Percentiles rank a stretch among this genome's conserved stretches.
Conservation (phyloP, 2,329 filamentous ascomycete species). For the Ophiocordyceps polyrhachis-furcata region DNA sequence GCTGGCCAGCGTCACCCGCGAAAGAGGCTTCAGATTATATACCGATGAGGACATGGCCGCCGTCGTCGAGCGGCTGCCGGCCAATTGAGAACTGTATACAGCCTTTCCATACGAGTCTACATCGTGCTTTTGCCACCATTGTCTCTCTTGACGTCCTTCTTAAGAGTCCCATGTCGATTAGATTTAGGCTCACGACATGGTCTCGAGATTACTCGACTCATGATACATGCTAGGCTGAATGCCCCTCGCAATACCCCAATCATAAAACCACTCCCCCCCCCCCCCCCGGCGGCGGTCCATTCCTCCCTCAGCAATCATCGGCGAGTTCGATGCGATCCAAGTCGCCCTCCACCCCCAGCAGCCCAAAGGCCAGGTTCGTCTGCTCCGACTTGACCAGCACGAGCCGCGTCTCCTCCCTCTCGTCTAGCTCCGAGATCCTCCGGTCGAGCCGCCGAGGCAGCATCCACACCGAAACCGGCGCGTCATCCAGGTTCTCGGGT, state of each 20-base stretch:
- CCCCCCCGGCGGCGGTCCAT: too few relatives aligned
- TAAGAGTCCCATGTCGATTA: neutral
- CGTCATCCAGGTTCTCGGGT: slow-evolving; percentile 18
- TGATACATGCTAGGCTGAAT: neutral
- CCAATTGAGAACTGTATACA: slow-evolving; percentile 27
- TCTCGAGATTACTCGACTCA: neutral
- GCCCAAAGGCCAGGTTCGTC: slow-evolving; percentile 58
- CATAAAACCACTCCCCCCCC: neutral
- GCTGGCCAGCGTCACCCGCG: slow-evolving; percentile 91
- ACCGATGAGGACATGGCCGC: slow-evolving; percentile 91
- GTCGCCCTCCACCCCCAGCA: slow-evolving; percentile 63
- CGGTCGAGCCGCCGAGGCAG: slow-evolving; percentile 31
- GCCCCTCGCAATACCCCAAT: slow-evolving; percentile 1
- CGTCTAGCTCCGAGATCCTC: slow-evolving; percentile 28
- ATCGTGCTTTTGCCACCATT: neutral
- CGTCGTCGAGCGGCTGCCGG: slow-evolving; percentile 67
- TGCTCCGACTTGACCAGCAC: slow-evolving; percentile 44
- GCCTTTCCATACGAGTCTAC: neutral
- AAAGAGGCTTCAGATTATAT: slow-evolving; percentile 97
- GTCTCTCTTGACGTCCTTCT: neutral
- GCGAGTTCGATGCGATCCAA: slow-evolving; percentile 42
- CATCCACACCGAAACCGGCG: slow-evolving; percentile 25
- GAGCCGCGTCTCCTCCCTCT: slow-evolving; percentile 25
- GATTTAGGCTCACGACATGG: neutral
- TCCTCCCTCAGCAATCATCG: slow-evolving; percentile 11